Evolutionary conservation across 2,329 filamentous ascomycete genomes (phyloP), one percentile per base, ranked within the genome.

Genomic region (Botrytis fragariae): DNA sequence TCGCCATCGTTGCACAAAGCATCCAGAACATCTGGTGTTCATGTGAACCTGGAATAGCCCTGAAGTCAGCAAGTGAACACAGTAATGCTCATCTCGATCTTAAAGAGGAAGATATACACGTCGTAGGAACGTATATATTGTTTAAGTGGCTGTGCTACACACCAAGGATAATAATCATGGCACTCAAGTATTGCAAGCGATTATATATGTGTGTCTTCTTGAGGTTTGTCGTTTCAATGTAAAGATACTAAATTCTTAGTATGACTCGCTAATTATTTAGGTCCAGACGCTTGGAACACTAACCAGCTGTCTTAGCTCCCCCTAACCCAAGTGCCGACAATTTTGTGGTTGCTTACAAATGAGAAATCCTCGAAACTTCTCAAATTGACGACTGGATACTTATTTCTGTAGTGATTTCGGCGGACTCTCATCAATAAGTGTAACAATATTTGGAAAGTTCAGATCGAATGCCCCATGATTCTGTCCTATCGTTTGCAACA

Each of bases 251-350:
- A 72, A 29, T 45, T 72, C 29, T 67, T 72, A 39, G 45, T 20
- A 35, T 37, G 37, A 3, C 29, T 72, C 70, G 70, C 70, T 72
- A 72, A 72, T 54, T 18, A 22, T 39, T 72, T 20, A 37, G 14
- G 32, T 16, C 44, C 64, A n/a, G 29, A 54, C 32, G 45, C 64
- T 67, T 67, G 32, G 37, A 69, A 32, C 42, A 39, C 48, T 44
- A 59, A 48, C n/a, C 5, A 29, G 25, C 22, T n/a, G 51, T 8
- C 20, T 48, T 51, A 25, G 48, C 48, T n/a, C 29, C 39, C 18
- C 35, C 4, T 7, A 12, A 37, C 20, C 32, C 37, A 37, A 25
- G 4, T 61, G 37, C 42, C 22, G 25, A 7, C n/a, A 37, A 51
- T 39, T 37, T 39, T 67, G 44, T 29, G 14, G 25, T 51, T 51